Base-by-base conservation (phyloP, 2,329 filamentous ascomycete genomes). In the Tolypocladium sp. region DNA sequence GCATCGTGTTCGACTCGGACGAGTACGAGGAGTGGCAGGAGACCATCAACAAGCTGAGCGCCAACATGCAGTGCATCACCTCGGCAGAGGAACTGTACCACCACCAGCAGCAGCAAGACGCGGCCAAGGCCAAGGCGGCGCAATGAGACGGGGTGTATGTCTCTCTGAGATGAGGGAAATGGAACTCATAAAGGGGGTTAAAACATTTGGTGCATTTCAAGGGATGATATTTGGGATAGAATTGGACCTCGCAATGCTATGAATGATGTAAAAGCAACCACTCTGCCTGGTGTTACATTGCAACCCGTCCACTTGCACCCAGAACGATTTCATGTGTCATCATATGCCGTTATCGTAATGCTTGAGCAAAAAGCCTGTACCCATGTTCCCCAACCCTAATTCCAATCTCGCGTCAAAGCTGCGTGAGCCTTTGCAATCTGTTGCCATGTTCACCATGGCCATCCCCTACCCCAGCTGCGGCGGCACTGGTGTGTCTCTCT, bases 21-120 rank as follows among this genome's bases (percentile, higher is more conserved):
- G 89, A 82, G 66, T 88, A 97, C 64, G 94, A 97, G 74, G 97
- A 92, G 80, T 84, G 93, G 74, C 91, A 97, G 82, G 97, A 95
- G 64, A 91, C 86, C 57, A 87, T 94, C 77, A 97, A 99, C 79
- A 99, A 99, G 81, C 79, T 96, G 55, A 87, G 89, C 33, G 90
- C 91, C 52, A 96, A 96, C 72, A 91, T 95, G 79, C 84, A 89
- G 65, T 94, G 91, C 74, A 92, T 97, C 72, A 88, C 86, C 60
- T 84, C 87, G 57, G 93, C 92, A 2, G 93, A 97, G 77, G 82
- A 88, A 71, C 70, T 82, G n/a, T 82, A 82, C 64, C 65, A 75
- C 56, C 66, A 73, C 46, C 67, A 73, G 60, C 70, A 74, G 59
- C 69, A 40, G 33, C 57, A 61, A 59, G 49, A 57, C 44, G 22